phyloP scores from a whole-genome alignment of 2,329 filamentous ascomycete species.

The Aspergillus vadensis region DNA sequence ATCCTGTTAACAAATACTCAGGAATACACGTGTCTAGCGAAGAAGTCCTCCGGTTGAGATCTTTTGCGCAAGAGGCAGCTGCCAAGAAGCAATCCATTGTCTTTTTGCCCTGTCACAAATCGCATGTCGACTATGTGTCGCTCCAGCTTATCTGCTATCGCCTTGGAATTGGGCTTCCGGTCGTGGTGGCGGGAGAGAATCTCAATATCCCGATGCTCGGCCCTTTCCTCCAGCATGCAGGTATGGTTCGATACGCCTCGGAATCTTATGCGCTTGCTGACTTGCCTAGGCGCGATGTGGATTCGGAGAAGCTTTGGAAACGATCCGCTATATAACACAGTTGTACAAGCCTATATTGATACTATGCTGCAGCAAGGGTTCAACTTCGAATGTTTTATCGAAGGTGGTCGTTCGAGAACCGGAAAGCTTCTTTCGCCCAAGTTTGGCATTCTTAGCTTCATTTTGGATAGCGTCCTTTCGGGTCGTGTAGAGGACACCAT shows the following conservation, averaged over 20 bases:
- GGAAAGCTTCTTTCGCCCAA: constrained; percentile 93
- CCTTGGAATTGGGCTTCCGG: constrained; percentile 81
- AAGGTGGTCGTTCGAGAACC: constrained; percentile 88
- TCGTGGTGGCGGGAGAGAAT: constrained; percentile 94
- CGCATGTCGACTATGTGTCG: constrained; percentile 94
- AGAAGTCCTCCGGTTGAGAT: constrained; percentile 80
- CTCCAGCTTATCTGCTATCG: constrained; percentile 95
- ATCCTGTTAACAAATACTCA: constrained; percentile 22
- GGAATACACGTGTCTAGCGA: constrained; percentile 92
- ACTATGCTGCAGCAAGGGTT: constrained; percentile 85
- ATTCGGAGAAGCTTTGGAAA: constrained; percentile 91
- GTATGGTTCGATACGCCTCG: constrained; percentile 35
- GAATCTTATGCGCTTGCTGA: constrained; percentile 18
- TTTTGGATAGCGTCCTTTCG: constrained; percentile 85
- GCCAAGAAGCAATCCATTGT: constrained; percentile 93
- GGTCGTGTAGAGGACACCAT: constrained; percentile 87
- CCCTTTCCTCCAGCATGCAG: constrained; percentile 89
- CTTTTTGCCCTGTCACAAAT: constrained; percentile 91
- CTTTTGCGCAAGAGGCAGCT: constrained; percentile 78
- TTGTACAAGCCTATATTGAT: constrained; percentile 97
- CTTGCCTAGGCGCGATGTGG: constrained; percentile 74
- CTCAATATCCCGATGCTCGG: constrained; percentile 91
- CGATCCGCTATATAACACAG: constrained; percentile 82
- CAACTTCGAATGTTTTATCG: constrained; percentile 97
- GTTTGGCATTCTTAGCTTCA: constrained; percentile 90